A percentile compares a stretch with the other conserved stretches of the same genome.
phyloP scores from a whole-genome alignment of 2,329 filamentous ascomycete genomes.

The Penicillium aurantiogriseum region DNA sequence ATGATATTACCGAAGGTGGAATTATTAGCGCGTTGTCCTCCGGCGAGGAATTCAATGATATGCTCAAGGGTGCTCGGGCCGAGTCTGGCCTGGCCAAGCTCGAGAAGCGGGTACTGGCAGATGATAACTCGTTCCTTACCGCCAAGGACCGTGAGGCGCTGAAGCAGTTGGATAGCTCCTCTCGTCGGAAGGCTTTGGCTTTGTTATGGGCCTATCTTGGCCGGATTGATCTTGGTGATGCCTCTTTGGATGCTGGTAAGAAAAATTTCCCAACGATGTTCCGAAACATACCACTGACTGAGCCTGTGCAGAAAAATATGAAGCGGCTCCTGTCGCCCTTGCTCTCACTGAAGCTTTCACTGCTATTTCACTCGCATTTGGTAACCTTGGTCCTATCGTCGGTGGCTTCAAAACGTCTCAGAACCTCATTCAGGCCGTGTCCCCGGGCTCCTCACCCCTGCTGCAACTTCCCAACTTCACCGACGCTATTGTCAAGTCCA shows the following conservation, averaged over 20 bases:
- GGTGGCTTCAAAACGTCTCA: constrained; percentile 80
- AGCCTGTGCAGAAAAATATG: constrained; percentile 66
- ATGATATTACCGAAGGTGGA: constrained; percentile 75
- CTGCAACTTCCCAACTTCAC: constrained; percentile 90
- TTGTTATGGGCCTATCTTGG: constrained; percentile 95
- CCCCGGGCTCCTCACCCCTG: constrained; percentile 79
- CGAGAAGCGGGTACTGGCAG: constrained; percentile 73
- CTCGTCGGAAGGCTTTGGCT: constrained; percentile 80
- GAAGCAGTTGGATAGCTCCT: constrained; percentile 74
- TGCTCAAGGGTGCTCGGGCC: constrained; percentile 73
- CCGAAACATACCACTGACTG: constrained; percentile 17
- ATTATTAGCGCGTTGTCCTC: constrained; percentile 78
- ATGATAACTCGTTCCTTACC: constrained; percentile 59
- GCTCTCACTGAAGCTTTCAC: constrained; percentile 82
- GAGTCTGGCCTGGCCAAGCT: constrained; percentile 79
- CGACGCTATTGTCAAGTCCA: constrained; percentile 51
- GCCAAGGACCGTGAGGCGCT: constrained; percentile 74
- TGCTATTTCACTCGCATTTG: constrained; percentile 83
- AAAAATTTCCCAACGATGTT: background rate
- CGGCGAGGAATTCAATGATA: constrained; percentile 78
- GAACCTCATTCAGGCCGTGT: constrained; percentile 82
- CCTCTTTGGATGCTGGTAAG: constrained; percentile 65
- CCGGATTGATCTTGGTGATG: constrained; percentile 78
- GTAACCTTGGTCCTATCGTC: constrained; percentile 76
- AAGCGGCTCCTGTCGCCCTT: constrained; percentile 82